A percentile compares a stretch with the other conserved stretches of the same genome.
phyloP scores from a whole-genome alignment of 805 yeast species.

The Cyberlindnera euphorbiae region DNA sequence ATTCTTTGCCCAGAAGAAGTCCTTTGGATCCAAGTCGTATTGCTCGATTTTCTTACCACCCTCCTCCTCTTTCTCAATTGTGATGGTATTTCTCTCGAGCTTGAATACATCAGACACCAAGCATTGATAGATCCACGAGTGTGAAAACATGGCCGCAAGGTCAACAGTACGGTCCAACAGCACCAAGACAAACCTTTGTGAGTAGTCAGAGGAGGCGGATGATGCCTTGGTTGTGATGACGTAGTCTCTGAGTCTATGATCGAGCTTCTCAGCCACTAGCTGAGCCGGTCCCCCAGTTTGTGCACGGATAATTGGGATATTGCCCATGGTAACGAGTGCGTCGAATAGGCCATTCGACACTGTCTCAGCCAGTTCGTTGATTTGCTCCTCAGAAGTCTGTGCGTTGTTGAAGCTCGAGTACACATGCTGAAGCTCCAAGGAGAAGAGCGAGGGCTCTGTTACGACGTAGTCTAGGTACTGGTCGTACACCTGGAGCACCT shows the following conservation, averaged over 20 bases:
- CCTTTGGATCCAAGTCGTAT: conserved; percentile 88
- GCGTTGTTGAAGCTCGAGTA: conserved; percentile 72
- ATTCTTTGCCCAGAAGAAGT: conserved; percentile 86
- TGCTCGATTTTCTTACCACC: conserved; percentile 40
- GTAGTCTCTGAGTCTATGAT: conserved; percentile 78
- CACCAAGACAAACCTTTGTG: conserved; percentile 71
- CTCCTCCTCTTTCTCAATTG: conserved; percentile 41
- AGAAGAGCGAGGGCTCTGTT: conserved; percentile 87
- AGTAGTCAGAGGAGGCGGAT: conserved; percentile 19
- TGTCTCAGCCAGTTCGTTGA: conserved; percentile 59
- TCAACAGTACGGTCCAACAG: conserved; percentile 87
- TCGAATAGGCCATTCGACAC: conserved; percentile 82
- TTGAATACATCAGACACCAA: conserved; percentile 90
- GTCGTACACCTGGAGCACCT: conserved; percentile 85
- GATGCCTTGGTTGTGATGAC: conserved; percentile 55
- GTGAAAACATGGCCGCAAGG: conserved; percentile 89
- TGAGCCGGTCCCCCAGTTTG: conserved; percentile 95
- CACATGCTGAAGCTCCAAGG: conserved; percentile 61
- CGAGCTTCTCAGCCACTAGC: conserved; percentile 82
- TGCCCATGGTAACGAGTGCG: conserved; percentile 67
- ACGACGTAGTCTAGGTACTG: conserved; percentile 91
- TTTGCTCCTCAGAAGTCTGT: conserved; percentile 65
- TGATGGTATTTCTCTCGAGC: conserved; percentile 76
- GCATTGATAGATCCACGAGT: conserved; percentile 97
- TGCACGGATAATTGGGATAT: conserved; percentile 86